Evolutionary conservation across 1,139 yeast genomes (phyloP).

Genomic region (Saccharomyces hybrid): DNA sequence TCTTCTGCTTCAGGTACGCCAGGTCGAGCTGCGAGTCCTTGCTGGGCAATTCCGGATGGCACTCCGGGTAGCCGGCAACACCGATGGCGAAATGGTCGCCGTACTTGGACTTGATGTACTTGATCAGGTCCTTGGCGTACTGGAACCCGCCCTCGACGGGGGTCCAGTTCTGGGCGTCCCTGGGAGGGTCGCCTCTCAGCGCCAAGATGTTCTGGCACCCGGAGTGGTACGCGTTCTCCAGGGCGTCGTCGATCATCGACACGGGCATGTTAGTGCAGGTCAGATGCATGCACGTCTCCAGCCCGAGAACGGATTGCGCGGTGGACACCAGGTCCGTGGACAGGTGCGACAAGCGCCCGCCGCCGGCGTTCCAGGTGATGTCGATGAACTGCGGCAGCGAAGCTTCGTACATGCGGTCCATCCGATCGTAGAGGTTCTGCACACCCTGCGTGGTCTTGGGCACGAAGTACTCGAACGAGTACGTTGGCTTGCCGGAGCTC

Average conservation of each 20-base stretch:
- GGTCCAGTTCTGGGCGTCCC: slow-evolving; percentile 44
- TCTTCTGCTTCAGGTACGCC: slow-evolving; percentile 69
- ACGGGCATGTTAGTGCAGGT: slow-evolving; percentile 94
- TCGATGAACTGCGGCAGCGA: slow-evolving; percentile 87
- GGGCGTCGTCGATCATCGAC: slow-evolving; percentile 73
- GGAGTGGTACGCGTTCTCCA: slow-evolving; percentile 74
- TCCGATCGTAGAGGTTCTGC: slow-evolving; percentile 89
- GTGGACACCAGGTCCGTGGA: slow-evolving; percentile 87
- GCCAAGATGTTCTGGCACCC: slow-evolving; percentile 94
- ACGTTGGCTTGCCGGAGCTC: slow-evolving; percentile 45
- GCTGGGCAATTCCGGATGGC: slow-evolving; percentile 66
- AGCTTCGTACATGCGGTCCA: slow-evolving; percentile 89
- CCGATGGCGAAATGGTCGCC: slow-evolving; percentile 65
- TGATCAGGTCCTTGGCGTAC: slow-evolving; percentile 60
- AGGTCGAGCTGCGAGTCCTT: slow-evolving; percentile 44
- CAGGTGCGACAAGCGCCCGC: slow-evolving; percentile 58
- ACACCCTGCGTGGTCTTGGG: slow-evolving; percentile 97
- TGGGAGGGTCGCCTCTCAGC: slow-evolving; percentile 77
- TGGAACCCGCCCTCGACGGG: slow-evolving; percentile 58
- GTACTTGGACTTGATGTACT: slow-evolving; percentile 47
- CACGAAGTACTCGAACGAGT: slow-evolving; percentile 95
- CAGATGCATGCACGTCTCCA: slow-evolving; percentile 96
- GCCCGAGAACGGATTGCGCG: slow-evolving; percentile 83
- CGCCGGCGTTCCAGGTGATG: slow-evolving; percentile 98
- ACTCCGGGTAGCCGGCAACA: slow-evolving; percentile 72